phyloP scores from a whole-genome alignment of 805 yeast species.

The Danielia oregonensis region DNA sequence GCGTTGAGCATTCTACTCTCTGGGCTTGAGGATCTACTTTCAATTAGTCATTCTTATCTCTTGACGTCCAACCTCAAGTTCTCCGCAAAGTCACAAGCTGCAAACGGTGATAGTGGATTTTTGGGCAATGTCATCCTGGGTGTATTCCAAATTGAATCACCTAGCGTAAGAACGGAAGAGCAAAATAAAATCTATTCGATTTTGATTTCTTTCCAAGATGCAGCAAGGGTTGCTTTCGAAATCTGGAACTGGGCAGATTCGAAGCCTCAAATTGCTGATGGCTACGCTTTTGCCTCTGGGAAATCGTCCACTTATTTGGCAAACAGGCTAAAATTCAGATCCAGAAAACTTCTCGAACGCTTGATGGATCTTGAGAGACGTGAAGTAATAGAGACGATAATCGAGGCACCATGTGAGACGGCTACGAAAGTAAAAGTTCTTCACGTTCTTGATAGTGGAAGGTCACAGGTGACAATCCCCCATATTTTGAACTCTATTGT shows the following conservation, averaged over 20 bases:
- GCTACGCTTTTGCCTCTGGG: constrained; percentile 12
- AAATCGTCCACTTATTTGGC: constrained; percentile 39
- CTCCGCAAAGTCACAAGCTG: constrained; percentile 6
- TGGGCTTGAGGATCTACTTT: constrained; percentile 66
- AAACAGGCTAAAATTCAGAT: constrained; percentile 61
- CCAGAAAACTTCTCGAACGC: constrained; percentile 62
- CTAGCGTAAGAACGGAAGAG: constrained; percentile 46
- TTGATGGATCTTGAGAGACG: constrained; percentile 65
- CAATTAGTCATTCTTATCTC: constrained; percentile 54
- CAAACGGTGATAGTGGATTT: constrained; percentile 45
- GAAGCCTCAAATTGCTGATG: constrained; percentile 13
- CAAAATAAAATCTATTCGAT: constrained; percentile 54
- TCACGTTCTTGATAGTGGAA: constrained; percentile 82
- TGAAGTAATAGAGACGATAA: constrained; percentile 67
- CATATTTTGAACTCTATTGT: constrained; percentile 54
- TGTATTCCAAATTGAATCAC: constrained; percentile 71
- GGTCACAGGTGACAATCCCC: constrained; percentile 72
- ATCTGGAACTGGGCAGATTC: constrained; percentile 73
- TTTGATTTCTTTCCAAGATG: constrained; percentile 60
- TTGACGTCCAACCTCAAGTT: constrained; percentile 28
- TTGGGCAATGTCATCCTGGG: constrained; percentile 72
- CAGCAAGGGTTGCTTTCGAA: constrained; percentile 49
- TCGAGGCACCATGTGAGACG: constrained; percentile 30
- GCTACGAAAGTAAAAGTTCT: constrained; percentile 47
- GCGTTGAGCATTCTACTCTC: constrained; percentile 44